Base-by-base conservation (phyloP, 768 basidiomycete species). In the Rhodotorula babjevae region DNA sequence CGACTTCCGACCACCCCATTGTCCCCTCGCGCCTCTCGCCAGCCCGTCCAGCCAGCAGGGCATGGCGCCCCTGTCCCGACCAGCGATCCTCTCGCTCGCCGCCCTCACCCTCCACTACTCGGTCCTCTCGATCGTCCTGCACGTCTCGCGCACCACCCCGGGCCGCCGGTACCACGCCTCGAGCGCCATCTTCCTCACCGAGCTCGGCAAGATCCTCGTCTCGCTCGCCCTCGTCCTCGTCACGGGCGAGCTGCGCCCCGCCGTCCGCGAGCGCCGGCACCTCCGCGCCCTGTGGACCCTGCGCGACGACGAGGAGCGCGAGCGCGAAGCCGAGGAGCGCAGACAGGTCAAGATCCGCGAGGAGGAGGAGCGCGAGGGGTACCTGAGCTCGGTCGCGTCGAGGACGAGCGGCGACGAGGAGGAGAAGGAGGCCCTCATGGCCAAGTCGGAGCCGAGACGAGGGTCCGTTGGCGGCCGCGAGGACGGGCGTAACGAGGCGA, bases 101-200 rank as follows among this genome's bases (percentile, higher is more conserved):
- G 46, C 61, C 21, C 46, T 93, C 9, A 92, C 93, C 31, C 93
- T 97, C 14, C 93, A 97, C 83, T 95, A 95, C 82, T 93, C 93
- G 33, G 82, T 87, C 71, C 80, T 96, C 69, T 89, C 92, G 52
- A 86, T 94, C 80, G 89, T 94, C 81, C 93, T 96, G 92, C 92
- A 95, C 83, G 89, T 93, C 82, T 94, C 94, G 47, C 88, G 92
- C 73, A 90, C 92, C 19, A 55, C 27, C 18, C 55, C n/a, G 40
- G 60, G 56, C 33, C 31, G 58, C 12, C 49, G 31, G 3, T 97
- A 94, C 81, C 93, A 92, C 53, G 90, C 94, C 49, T 91, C 91
- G 27, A 87, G 91, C 18, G 94, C 94, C 64, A 93, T 97, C 52
- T 85, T 95, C 52, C 85, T 95, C 82, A 94, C 90, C 82, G 94